Evolutionary conservation across 2,329 filamentous ascomycete species (phyloP).

Genomic region (Ceratocystis albifundus): DNA sequence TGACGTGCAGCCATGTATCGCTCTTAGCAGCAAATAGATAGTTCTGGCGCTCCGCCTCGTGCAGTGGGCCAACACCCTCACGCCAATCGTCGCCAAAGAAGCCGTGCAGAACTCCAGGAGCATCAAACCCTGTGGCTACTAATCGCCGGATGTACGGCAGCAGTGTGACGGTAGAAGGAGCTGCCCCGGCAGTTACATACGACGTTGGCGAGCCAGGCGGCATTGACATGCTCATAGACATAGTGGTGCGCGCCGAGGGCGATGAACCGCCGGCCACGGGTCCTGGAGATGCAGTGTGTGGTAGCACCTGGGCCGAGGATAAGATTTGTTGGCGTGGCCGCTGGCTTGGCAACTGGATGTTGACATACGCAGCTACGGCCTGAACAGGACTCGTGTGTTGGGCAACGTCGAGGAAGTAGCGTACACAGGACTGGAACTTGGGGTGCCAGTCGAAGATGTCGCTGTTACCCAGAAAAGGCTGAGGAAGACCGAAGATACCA

Average conservation of each 20-base stretch:
- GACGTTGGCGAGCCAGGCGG: slow-evolving; percentile 17
- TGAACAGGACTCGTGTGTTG: slow-evolving; percentile 76
- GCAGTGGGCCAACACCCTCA: slow-evolving; percentile 65
- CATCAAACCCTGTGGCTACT: slow-evolving; percentile 84
- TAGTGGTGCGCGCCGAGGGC: slow-evolving; percentile 18
- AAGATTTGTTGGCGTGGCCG: slow-evolving; percentile 33
- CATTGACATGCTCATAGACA: slow-evolving; percentile 5
- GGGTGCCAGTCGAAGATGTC: slow-evolving; percentile 91
- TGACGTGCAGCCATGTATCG: slow-evolving; percentile 78
- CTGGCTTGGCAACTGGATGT: slow-evolving; percentile 84
- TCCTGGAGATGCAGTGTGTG: slow-evolving; percentile 28
- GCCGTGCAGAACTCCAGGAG: slow-evolving; percentile 72
- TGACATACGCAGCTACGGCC: slow-evolving; percentile 78
- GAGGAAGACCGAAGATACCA: neutral
- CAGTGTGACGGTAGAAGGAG: slow-evolving; percentile 46
- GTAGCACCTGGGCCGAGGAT: slow-evolving; percentile 28
- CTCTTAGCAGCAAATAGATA: slow-evolving; percentile 94
- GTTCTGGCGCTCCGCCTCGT: slow-evolving; percentile 83
- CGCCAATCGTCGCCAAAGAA: slow-evolving; percentile 95
- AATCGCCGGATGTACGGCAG: slow-evolving; percentile 84
- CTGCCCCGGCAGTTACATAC: slow-evolving; percentile 25
- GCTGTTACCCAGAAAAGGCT: slow-evolving; percentile 33
- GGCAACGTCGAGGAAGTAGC: slow-evolving; percentile 83
- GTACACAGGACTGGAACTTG: slow-evolving; percentile 77
- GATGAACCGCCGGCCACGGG: slow-evolving; percentile 24